Percentiles rank a stretch among this genome's conserved stretches.
These are phyloP conservation scores for Ophiostoma fasciatum DNA, from an alignment of 2,329 filamentous ascomycete species.

Conservation along the genomic window DNA sequence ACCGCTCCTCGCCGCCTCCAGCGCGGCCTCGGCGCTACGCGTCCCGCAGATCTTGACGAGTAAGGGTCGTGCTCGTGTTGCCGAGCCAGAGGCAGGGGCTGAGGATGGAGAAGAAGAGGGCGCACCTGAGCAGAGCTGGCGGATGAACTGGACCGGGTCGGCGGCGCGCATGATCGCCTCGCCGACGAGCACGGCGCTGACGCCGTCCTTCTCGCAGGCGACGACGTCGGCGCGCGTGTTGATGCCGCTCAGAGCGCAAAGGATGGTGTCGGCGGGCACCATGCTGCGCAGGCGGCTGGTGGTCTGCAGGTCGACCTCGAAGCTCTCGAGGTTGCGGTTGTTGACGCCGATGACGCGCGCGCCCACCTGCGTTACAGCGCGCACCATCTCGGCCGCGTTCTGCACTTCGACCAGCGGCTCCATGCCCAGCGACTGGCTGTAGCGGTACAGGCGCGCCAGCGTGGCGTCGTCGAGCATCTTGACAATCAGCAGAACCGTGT, in stretches of 20 bases:
- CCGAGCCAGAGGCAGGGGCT: not conserved
- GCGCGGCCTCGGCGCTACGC: constrained; percentile 64
- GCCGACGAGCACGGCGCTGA: constrained; percentile 85
- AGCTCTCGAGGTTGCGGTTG: constrained; percentile 90
- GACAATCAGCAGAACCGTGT: constrained; percentile 89
- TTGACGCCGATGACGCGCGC: constrained; percentile 92
- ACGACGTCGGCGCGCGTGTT: constrained; percentile 77
- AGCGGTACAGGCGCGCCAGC: constrained; percentile 67
- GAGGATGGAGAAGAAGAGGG: constrained; percentile 13
- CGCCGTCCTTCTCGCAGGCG: constrained; percentile 74
- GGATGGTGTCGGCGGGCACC: constrained; percentile 71
- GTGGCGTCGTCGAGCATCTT: constrained; percentile 82
- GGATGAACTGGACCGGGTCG: constrained; percentile 71
- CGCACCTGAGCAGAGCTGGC: constrained; percentile 56
- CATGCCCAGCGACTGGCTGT: constrained; percentile 85
- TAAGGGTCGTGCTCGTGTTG: constrained; percentile 28
- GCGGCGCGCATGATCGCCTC: constrained; percentile 90
- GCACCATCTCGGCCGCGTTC: constrained; percentile 81
- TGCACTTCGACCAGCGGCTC: constrained; percentile 96
- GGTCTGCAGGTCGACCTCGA: constrained; percentile 89
- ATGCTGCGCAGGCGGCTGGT: constrained; percentile 77
- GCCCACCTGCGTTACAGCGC: constrained; percentile 68
- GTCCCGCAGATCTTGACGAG: constrained; percentile 95
- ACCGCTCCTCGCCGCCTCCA: constrained; percentile 66
- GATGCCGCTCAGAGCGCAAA: constrained; percentile 91